Evolutionary conservation across 176 grass and related monocot species (phyloP).

Genomic region (Areca catechu): DNA sequence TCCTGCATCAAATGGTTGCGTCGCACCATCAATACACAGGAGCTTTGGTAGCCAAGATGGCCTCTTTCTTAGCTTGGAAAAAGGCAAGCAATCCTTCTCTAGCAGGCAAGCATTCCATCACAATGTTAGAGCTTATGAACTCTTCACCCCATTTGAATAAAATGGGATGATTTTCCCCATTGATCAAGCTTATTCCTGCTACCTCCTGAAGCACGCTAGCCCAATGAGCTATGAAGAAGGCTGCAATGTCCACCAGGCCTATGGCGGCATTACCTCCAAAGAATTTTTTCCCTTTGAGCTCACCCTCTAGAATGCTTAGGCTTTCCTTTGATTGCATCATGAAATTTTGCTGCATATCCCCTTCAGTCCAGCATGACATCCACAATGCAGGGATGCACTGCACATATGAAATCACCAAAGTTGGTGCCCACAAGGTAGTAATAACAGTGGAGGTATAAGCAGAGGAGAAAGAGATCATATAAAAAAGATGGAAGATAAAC

Average conservation of each 20-base stretch:
- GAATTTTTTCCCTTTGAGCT: slow-evolving; percentile 36
- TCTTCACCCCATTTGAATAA: slow-evolving; percentile 27
- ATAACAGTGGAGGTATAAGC: too few species aligned
- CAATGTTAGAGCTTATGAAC: background rate
- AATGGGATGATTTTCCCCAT: slow-evolving; percentile 13
- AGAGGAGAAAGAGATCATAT: too few species aligned
- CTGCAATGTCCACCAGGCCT: slow-evolving; percentile 28
- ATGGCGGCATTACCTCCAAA: slow-evolving; percentile 43
- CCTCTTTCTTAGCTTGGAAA: too few species aligned
- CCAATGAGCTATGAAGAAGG: slow-evolving; percentile 21
- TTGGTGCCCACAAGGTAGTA: too few species aligned
- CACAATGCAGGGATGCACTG: slow-evolving; percentile 5
- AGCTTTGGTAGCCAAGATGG: too few species aligned
- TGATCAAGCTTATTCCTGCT: slow-evolving; percentile 22
- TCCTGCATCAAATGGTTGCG: too few species aligned
- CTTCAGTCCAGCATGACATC: slow-evolving; percentile 35
- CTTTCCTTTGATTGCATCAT: slow-evolving; percentile 28
- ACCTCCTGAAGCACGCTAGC: slow-evolving; percentile 22
- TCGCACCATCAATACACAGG: too few species aligned
- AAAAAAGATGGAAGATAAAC: too few species aligned
- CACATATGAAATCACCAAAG: background rate
- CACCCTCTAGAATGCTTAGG: slow-evolving; percentile 22
- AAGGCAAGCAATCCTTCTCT: too few species aligned
- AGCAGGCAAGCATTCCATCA: too few species aligned
- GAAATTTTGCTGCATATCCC: slow-evolving; percentile 15